phyloP scores from a whole-genome alignment of 176 grass and related monocot species.

The Juncus inflexus region DNA sequence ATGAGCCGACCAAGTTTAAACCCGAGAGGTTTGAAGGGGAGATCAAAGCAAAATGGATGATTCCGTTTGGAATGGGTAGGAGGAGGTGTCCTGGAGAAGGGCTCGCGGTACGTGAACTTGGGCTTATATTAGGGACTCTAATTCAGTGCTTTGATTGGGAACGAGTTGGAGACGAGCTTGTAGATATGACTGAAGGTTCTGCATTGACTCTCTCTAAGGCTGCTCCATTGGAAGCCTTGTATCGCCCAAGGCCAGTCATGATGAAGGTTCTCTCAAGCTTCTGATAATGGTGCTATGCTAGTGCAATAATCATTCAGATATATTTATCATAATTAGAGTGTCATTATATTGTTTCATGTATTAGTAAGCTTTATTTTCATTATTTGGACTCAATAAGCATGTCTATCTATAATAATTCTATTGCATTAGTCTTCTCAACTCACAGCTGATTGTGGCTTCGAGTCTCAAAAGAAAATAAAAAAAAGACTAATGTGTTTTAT shows the following conservation, averaged over 20 bases:
- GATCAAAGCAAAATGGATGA: not conserved
- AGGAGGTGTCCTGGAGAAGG: constrained; percentile 26
- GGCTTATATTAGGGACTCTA: constrained; percentile 22
- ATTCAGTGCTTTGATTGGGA: constrained; percentile 34
- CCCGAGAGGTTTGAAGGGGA: constrained; percentile 24
- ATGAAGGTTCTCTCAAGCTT: not conserved
- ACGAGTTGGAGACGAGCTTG: not conserved
- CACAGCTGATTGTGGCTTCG: too few relatives aligned
- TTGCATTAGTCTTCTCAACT: too few relatives aligned
- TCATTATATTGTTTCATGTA: too few relatives aligned
- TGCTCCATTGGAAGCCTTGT: constrained; percentile 14
- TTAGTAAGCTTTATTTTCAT: too few relatives aligned
- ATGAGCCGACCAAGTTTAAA: too few relatives aligned
- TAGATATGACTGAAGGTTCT: constrained; percentile 24
- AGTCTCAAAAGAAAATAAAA: too few relatives aligned
- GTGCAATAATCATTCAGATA: too few relatives aligned
- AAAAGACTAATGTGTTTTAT: too few relatives aligned
- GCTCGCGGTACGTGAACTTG: constrained; percentile 25
- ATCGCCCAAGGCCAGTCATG: constrained; percentile 5
- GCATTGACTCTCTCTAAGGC: constrained; percentile 29
- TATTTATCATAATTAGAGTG: too few relatives aligned
- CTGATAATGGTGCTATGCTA: too few relatives aligned
- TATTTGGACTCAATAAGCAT: too few relatives aligned
- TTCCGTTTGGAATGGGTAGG: constrained; percentile 28
- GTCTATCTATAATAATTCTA: too few relatives aligned